phyloP scores from a whole-genome alignment of 129 eudicot species.

The Saposhnikovia divaricata region DNA sequence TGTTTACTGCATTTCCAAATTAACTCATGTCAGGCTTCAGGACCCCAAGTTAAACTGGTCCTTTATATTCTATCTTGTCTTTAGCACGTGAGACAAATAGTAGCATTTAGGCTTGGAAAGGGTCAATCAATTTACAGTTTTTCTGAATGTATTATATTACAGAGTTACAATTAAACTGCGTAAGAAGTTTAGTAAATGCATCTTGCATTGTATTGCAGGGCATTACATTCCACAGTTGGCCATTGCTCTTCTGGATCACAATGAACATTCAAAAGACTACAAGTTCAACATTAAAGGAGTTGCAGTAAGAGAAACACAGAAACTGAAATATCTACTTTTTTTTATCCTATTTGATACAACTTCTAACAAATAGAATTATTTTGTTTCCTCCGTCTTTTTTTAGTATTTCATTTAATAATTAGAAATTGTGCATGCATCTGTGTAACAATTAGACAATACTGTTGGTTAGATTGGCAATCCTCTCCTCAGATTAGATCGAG shows the following conservation, averaged over 20 bases:
- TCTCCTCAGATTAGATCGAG: slow-evolving; percentile 78
- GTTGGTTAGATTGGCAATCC: slow-evolving; percentile 77
- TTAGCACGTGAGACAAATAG: neutral
- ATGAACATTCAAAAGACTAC: slow-evolving; percentile 52
- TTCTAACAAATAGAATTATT: neutral
- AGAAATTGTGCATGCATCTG: neutral
- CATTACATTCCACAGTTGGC: slow-evolving; percentile 94
- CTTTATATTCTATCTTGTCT: neutral
- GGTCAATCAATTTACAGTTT: neutral
- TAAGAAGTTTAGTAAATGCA: neutral
- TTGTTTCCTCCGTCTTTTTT: neutral
- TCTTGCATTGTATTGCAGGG: slow-evolving; percentile 32
- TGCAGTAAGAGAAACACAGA: slow-evolving; percentile 48
- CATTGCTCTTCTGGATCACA: slow-evolving; percentile 70
- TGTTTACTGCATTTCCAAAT: neutral
- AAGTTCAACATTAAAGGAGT: slow-evolving; percentile 95
- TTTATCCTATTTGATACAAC: neutral
- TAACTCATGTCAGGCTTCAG: neutral
- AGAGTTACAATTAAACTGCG: neutral
- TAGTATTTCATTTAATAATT: neutral
- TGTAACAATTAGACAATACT: neutral
- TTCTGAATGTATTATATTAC: neutral
- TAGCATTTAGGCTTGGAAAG: neutral
- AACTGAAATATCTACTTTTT: neutral
- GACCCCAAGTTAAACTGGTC: neutral